phyloP scores from a whole-genome alignment of 192 early-diverging fungal genomes.

The Cladochytrium replicatum region DNA sequence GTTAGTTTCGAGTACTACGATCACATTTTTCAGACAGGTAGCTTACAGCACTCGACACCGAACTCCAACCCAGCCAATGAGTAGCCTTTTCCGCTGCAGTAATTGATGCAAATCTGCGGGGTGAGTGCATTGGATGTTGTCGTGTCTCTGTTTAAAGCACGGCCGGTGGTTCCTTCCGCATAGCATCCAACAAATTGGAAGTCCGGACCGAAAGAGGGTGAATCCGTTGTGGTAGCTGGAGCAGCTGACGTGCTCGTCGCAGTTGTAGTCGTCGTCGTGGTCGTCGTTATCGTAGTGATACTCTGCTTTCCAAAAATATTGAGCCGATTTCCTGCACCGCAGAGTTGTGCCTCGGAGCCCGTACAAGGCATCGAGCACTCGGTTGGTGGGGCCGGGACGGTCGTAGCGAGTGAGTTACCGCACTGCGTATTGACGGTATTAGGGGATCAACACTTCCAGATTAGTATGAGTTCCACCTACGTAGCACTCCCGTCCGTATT shows the following conservation, averaged over 20 bases:
- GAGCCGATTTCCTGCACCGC: neutral
- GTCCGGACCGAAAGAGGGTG: neutral
- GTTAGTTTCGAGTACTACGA: neutral
- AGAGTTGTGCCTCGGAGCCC: neutral
- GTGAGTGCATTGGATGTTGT: neutral
- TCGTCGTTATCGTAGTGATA: neutral
- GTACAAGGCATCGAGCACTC: neutral
- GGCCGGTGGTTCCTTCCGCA: neutral
- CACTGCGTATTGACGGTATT: too few species aligned
- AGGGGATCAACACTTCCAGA: too few species aligned
- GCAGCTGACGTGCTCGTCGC: neutral
- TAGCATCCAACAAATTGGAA: neutral
- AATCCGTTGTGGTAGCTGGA: neutral
- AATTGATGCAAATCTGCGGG: neutral
- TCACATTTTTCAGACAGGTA: neutral
- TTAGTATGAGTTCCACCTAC: too few species aligned
- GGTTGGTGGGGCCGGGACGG: neutral
- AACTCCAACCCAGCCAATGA: neutral
- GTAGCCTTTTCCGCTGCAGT: neutral
- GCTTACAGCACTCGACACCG: neutral
- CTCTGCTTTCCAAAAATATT: neutral
- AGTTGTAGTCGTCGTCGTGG: neutral
- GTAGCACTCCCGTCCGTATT: neutral
- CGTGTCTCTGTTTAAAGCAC: neutral
- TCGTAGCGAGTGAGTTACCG: neutral